Conservation (phyloP, 2,329 filamentous ascomycete species). For the Aspergillus piperis region DNA sequence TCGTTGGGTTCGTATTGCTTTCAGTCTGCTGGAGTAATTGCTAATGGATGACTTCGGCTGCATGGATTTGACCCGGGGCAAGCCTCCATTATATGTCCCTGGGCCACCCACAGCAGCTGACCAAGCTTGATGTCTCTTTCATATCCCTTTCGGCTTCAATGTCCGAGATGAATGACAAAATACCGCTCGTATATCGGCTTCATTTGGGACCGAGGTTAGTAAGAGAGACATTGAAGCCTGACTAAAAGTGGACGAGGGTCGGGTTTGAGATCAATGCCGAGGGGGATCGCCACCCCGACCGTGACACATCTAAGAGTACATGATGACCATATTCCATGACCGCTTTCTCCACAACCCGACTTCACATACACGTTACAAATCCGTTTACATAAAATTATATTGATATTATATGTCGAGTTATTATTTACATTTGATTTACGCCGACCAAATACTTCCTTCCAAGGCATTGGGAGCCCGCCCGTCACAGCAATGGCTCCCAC, state of each 20-base stretch:
- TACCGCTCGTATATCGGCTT: background rate
- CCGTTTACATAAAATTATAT: too few species aligned
- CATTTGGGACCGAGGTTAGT: background rate
- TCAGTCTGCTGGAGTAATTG: background rate
- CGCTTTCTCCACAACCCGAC: background rate
- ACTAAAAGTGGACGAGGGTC: background rate
- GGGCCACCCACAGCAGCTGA: too few species aligned
- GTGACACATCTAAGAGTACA: background rate
- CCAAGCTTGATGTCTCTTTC: too few species aligned
- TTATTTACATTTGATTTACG: too few species aligned
- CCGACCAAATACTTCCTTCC: background rate
- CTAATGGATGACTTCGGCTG: too few species aligned
- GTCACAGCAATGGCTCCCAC: background rate
- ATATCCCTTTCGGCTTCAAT: too few species aligned
- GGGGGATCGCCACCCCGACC: background rate
- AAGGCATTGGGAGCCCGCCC: background rate
- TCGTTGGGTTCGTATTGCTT: background rate
- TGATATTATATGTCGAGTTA: too few species aligned
- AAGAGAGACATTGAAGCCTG: background rate
- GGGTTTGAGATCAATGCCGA: background rate
- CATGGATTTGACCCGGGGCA: too few species aligned
- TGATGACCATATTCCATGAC: background rate
- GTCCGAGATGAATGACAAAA: background rate
- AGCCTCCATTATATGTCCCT: too few species aligned
- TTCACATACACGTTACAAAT: too few species aligned